Evolutionary conservation across 2,329 filamentous ascomycete species (phyloP), one percentile per base, ranked within the genome.

Genomic region (Plectosphaerella plurivora): DNA sequence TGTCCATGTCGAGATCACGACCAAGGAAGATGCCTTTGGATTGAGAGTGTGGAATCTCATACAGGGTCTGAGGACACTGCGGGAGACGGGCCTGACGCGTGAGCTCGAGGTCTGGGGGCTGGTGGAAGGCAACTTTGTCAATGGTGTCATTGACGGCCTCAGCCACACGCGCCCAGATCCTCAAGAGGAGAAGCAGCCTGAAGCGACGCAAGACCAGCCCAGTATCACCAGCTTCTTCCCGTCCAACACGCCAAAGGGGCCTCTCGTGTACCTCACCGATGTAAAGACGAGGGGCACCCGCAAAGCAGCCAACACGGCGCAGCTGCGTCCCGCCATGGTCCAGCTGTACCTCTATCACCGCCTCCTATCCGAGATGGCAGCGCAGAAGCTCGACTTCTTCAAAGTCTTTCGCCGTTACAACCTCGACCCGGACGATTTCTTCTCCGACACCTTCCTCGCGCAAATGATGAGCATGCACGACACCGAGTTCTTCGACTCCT

Each of bases 301-400:
- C n/a, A 79, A 77, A 3, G 64, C 89, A 3, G 89, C 91, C 2
- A 76, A 81, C 1, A 82, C 83, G 20, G 81, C 85, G 1, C 77
- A 90, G 45, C 80, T 93, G 28, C 82, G 88, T 11, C 89, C 90
- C 0, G 89, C 91, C 1, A 83, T 87, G 60, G 86, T 97, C 55
- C 94, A 99, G 65, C 76, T 97, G 1, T 91, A 95, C 69, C 74
- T 97, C 0, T 99, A 97, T 65, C 91, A 93, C 59, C 85, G 86
- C 24, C 84, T 97, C 50, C 76, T 99, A n/a, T 83, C 85, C 10
- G 79, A 85, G 3, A 83, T 97, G 61, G 89, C 87, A 1, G 78
- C 82, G 1, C 86, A 86, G 48, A 78, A 79, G 8, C 77, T 96
- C 1, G 82, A 91, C 52, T 89, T 91, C 36, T 69, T 82, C 18